Percentiles rank a stretch among this genome's conserved stretches.
Conservation (phyloP, 345 rosid genomes). For the Jatropha curcas region DNA sequence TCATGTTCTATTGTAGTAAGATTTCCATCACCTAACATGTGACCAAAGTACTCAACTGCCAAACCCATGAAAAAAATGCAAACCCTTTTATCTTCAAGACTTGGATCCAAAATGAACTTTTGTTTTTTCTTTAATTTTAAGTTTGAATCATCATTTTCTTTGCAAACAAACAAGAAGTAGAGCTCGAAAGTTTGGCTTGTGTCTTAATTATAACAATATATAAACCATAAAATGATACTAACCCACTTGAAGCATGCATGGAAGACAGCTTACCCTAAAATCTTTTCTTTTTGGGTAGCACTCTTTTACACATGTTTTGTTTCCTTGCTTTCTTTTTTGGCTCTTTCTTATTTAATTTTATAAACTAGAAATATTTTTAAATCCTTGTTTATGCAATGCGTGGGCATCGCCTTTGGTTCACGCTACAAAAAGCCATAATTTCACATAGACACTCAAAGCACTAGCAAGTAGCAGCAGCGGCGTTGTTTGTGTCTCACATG, state of each 20-base stretch:
- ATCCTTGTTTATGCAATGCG: neutral
- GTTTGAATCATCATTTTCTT: neutral
- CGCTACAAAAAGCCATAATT: constrained; percentile 41
- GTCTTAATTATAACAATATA: no score
- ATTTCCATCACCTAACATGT: constrained; percentile 9
- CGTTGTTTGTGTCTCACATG: constrained; percentile 21
- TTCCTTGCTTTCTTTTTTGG: neutral
- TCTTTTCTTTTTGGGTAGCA: neutral
- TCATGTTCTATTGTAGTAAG: neutral
- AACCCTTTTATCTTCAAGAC: neutral
- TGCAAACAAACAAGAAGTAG: neutral
- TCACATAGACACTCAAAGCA: constrained; percentile 23
- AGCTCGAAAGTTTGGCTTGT: neutral
- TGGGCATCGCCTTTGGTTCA: constrained; percentile 28
- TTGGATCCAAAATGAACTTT: neutral
- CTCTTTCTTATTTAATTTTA: neutral
- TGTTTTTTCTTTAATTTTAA: no score
- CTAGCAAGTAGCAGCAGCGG: constrained; percentile 6
- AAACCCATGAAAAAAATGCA: neutral
- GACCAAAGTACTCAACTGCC: constrained; percentile 4
- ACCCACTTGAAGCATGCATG: neutral
- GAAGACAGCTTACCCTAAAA: neutral
- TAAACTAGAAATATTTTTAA: neutral
- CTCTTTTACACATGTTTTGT: neutral
- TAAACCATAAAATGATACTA: no score